These are phyloP conservation scores for Cryptosporidium ryanae DNA, from an alignment of 169 alveolate species.

Conservation along the genomic window DNA sequence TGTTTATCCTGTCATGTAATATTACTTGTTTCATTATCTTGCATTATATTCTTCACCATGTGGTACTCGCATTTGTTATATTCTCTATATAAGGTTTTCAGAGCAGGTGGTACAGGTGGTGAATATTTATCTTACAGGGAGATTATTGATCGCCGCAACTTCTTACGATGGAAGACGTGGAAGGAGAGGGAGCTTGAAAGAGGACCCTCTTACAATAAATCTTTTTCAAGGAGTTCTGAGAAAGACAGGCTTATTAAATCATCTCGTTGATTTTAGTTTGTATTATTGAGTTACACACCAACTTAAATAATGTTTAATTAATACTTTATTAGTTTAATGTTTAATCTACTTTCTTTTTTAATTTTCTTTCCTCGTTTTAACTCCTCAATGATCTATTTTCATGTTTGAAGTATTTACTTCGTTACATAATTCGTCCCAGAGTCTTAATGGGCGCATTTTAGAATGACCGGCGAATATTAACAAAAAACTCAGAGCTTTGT, in stretches of 20 bases:
- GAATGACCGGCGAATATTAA: no score
- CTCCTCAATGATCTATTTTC: no score
- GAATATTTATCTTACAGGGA: conserved; percentile 72
- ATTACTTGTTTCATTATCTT: conserved; percentile 14
- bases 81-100: conserved; percentile 50
- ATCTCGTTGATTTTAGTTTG: conserved; percentile 1
- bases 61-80: conserved; percentile 60
- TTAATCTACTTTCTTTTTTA: no score
- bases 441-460: no score
- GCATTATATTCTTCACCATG: conserved; percentile 24
- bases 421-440: no score
- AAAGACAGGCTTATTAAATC: conserved; percentile 56
- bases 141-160: conserved; percentile 58
- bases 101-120: conserved; percentile 73
- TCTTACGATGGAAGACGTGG: conserved; percentile 73
- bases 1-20: conserved; percentile 5
- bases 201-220: conserved; percentile 48
- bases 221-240: conserved; percentile 61
- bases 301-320: no score
- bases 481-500: no score
- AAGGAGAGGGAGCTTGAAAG: conserved; percentile 73
- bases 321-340: no score
- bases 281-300: no score
- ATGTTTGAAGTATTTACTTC: no score
- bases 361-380: no score